Conservation (phyloP, 192 early-diverging fungal genomes). For the Gonapodya prolifera region DNA sequence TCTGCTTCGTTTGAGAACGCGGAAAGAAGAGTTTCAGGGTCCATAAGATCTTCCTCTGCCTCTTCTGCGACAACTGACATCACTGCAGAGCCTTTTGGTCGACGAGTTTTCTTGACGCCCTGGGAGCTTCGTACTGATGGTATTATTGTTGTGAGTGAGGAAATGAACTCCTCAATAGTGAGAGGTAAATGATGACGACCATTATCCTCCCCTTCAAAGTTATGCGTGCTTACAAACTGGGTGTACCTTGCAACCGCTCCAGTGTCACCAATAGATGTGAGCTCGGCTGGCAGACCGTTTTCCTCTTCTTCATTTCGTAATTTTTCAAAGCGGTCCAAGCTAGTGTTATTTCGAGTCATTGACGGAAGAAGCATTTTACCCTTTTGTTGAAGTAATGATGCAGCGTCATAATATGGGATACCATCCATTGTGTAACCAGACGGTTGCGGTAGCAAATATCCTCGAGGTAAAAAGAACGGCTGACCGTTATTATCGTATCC, state of each 20-base stretch:
- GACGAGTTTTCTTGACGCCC: background rate
- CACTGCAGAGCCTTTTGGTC: background rate
- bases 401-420: constrained; percentile 38
- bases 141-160: constrained; percentile 18
- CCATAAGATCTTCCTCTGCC: background rate
- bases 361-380: background rate
- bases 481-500: constrained; percentile 43
- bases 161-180: constrained; percentile 12
- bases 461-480: constrained; percentile 43
- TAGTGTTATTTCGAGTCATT: background rate
- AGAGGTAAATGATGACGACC: background rate
- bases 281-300: background rate
- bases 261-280: background rate
- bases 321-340: background rate
- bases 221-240: background rate
- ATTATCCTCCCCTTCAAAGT: background rate
- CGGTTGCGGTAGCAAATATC: constrained; percentile 34
- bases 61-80: background rate
- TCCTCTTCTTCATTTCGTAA: background rate
- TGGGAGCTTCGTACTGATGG: background rate
- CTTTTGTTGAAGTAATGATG: background rate
- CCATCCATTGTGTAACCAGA: constrained; percentile 41
- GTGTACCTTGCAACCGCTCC: background rate
- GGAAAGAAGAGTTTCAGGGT: background rate
- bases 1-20: background rate